Conservation (phyloP, 805 yeast genomes). For the Kodamaea hsintzibuensis region DNA sequence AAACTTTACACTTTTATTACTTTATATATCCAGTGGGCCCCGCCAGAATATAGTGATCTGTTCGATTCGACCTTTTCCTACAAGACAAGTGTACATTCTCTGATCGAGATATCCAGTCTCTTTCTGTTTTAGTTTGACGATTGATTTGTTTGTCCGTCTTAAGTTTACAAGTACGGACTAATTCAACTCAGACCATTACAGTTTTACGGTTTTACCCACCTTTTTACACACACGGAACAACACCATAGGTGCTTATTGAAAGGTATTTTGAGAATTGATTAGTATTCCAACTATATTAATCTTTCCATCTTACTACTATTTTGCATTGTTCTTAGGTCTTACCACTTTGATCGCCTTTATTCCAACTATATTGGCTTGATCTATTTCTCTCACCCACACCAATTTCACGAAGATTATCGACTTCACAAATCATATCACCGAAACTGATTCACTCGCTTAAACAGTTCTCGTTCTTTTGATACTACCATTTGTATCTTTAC, state of each 20-base stretch:
- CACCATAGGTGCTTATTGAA: not conserved
- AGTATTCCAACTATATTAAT: not conserved
- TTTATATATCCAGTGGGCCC: not conserved
- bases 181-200: not conserved
- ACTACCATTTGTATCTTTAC: not conserved
- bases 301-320: not conserved
- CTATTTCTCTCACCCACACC: not conserved
- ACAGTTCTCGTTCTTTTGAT: not conserved
- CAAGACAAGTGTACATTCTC: not conserved
- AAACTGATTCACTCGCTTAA: not conserved
- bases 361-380: not conserved
- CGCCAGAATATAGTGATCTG: not conserved
- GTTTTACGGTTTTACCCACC: not conserved
- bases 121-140: not conserved
- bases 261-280: not conserved
- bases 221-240: not conserved
- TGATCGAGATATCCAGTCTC: not conserved
- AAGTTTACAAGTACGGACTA: conserved; percentile 1
- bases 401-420: too few relatives aligned
- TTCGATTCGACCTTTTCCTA: not conserved
- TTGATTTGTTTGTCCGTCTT: conserved; percentile 2
- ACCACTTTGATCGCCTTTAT: not conserved
- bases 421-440: not conserved
- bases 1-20: not conserved
- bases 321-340: not conserved